Percentiles rank a stretch among this genome's conserved stretches.
Conservation (phyloP, 345 rosid species). For the Eucalyptus grandis region DNA sequence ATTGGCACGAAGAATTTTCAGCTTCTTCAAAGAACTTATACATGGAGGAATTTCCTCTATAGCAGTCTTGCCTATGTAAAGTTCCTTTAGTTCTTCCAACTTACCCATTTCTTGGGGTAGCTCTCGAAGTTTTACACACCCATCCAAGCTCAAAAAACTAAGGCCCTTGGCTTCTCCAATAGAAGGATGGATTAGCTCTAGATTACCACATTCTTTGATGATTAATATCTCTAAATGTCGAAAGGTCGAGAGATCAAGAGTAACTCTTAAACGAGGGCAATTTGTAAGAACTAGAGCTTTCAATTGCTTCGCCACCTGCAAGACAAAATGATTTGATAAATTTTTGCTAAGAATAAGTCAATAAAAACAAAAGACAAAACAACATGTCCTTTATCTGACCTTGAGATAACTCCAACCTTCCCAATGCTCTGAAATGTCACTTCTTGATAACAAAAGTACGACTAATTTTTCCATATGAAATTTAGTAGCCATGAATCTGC, state of each 20-base stretch:
- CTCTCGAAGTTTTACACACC: not conserved
- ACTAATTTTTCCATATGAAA: not conserved
- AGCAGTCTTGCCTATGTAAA: not conserved
- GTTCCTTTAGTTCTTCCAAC: not conserved
- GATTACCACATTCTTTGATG: accelerated
- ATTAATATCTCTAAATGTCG: not conserved
- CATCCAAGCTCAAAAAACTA: accelerated
- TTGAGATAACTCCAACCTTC: not conserved
- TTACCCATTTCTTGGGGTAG: not conserved
- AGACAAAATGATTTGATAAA: not conserved
- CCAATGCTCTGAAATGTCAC: not conserved
- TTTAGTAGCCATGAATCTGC: not conserved
- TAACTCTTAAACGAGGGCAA: not conserved
- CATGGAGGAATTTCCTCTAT: not conserved
- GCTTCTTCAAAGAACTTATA: not conserved
- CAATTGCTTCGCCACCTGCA: not conserved
- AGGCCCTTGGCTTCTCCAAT: not conserved
- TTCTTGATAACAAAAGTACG: accelerated
- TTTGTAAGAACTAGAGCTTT: accelerated
- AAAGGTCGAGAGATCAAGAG: not conserved
- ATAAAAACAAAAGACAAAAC: not conserved
- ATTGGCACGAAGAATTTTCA: accelerated
- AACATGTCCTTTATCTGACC: not conserved
- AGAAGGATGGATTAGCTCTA: not conserved
- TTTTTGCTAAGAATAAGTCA: not conserved